These are phyloP conservation scores for Corylus americana DNA, from an alignment of 306 rosid genomes.

Conservation along the genomic window DNA sequence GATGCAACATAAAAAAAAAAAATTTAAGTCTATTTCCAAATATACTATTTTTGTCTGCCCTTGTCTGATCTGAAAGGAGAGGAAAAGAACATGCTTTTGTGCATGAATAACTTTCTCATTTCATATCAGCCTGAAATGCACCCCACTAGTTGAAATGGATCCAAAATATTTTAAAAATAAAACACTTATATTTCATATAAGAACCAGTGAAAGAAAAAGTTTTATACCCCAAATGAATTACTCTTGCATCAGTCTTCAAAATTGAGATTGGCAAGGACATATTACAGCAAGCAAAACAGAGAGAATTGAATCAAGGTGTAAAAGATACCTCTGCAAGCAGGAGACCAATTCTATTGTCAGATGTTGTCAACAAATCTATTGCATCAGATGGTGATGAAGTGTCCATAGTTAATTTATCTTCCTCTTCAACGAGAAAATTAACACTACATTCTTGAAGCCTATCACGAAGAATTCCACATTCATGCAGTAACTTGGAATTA, in stretches of 20 bases:
- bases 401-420: slow-evolving; percentile 71
- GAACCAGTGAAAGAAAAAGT: neutral
- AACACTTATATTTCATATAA: too few relatives aligned
- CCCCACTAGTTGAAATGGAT: neutral
- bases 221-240: neutral
- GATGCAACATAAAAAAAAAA: neutral
- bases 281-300: neutral
- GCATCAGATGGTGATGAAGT: slow-evolving; percentile 74
- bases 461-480: slow-evolving; percentile 74
- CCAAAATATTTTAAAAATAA: neutral
- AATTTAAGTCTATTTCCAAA: neutral
- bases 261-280: slow-evolving; percentile 13
- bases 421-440: slow-evolving; percentile 86
- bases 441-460: slow-evolving; percentile 88
- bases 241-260: slow-evolving; percentile 1
- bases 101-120: neutral
- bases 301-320: slow-evolving; percentile 6
- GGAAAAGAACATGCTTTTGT: neutral
- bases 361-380: slow-evolving; percentile 72
- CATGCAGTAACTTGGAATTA: slow-evolving; percentile 76
- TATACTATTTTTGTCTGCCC: neutral
- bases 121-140: neutral
- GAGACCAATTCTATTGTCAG: slow-evolving; percentile 87
- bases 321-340: slow-evolving; percentile 84
- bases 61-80: neutral